Base-by-base conservation (phyloP, 371 early-diverging fungal genomes). In the Smittium mucronatum region DNA sequence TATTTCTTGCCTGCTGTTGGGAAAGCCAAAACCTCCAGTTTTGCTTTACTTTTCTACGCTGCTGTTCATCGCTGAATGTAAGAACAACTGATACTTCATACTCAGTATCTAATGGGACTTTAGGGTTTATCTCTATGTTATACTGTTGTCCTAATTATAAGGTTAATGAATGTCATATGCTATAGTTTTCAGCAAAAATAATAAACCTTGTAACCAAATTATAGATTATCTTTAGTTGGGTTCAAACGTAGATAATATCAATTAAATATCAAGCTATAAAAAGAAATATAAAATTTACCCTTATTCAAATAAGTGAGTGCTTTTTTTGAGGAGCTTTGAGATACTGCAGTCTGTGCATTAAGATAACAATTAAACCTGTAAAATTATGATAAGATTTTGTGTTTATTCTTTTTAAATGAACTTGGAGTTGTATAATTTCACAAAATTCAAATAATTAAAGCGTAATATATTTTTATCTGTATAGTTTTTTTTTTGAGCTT, bases 11-110 rank as follows among this genome's bases (percentile, higher is more conserved):
- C 1, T 82, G 76, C 74, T 89, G 89, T 71, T 90, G 89, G 59
- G 81, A 81, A 25, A 86, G 72, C 90, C 91, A 90, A 70, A 85
- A 89, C 64, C 82, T 81, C 91, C 91, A 91, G 70, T 87, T 87
- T 21, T 84, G 83, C 1, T 83, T 77, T 0, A 89, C 86, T 16
- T 85, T 79, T 67, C 81, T 79, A 28, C 89, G 86, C 75, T 91
- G 89, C n/a, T 84, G 77, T 11, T 85, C 85, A 30, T 89, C 88
- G 73, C 89, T 89, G 73, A 91, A 91, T 57, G 84, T 82, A 57
- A 91, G 84, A 29, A 80, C 84, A 69, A 89, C 69, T 1, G 86
- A 86, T 34, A 85, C 85, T 2, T 78, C 81, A 58, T 87, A 73
- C n/a, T 71, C 58, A 15, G 63, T 34, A 35, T 77, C 72, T 33